phyloP scores from a whole-genome alignment of 2,329 filamentous ascomycete species.

The Pochonia chlamydosporia region DNA sequence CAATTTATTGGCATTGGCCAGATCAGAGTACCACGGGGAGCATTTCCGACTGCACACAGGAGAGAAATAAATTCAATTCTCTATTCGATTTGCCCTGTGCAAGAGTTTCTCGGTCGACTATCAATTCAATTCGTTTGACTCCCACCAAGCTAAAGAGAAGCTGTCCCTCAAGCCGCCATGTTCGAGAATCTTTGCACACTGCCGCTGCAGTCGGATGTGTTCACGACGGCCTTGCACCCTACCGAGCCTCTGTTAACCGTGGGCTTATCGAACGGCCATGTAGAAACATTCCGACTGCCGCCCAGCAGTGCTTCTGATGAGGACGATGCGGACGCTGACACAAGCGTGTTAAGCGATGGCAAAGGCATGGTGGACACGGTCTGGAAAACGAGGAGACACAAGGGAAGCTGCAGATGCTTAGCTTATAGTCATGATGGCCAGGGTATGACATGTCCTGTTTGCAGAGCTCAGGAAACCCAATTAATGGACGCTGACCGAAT shows the following conservation, averaged over 20 bases:
- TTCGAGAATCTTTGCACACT: conserved; percentile 90
- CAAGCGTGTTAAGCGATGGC: conserved; percentile 51
- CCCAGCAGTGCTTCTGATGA: conserved; percentile 41
- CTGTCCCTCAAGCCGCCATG: conserved; percentile 45
- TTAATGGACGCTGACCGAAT: conserved; percentile 10
- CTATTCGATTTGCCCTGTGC: no score
- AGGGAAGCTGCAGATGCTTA: conserved; percentile 83
- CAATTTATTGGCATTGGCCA: no score
- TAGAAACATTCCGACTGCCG: conserved; percentile 74
- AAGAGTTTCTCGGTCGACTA: background rate
- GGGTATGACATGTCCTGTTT: conserved; percentile 40
- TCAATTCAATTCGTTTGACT: no score
- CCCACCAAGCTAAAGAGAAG: no score
- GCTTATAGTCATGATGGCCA: conserved; percentile 74
- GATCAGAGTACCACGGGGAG: no score
- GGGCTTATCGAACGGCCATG: conserved; percentile 78
- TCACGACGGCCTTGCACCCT: conserved; percentile 82
- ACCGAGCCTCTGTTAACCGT: conserved; percentile 78
- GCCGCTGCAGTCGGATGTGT: conserved; percentile 79
- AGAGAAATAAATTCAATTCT: no score
- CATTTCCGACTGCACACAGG: no score
- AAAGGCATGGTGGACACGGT: conserved; percentile 72
- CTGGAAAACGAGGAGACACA: conserved; percentile 86
- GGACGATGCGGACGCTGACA: conserved; percentile 45
- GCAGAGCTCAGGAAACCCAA: no score